Base-by-base conservation (phyloP, 495 filamentous ascomycete genomes). In the Tuber borchii region DNA sequence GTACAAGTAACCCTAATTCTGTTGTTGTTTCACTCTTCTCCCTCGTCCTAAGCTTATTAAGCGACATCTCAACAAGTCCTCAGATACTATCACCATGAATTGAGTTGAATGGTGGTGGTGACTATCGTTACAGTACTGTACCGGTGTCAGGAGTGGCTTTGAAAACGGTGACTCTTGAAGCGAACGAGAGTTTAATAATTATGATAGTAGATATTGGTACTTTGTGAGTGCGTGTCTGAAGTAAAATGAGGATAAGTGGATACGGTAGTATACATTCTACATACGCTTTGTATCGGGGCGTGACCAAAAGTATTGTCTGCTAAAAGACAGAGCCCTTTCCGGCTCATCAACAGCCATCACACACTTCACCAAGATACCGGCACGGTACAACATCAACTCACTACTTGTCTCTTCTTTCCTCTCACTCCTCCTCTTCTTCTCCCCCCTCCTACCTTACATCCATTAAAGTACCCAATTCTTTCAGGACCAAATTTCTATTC, bases 221-320 rank as follows among this genome's bases (percentile, higher is more conserved):
- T 34, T 34, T 7, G 56, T 65, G 26, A 31, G 56, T 19, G 56
- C 56, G 14, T 65, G 56, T 65, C 26, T 31, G 3, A 34, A 34
- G 26, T 31, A 65, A 2, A 31, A 14, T 17, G 56, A 19, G 26
- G 26, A 31, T 34, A 17, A 34, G 56, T 8, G 26, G 56, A 65
- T 31, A n/a, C n/a, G n/a, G n/a, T n/a, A 65, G 56, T 65, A 65
- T 65, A 65, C 56, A 34, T 65, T 34, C 56, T 65, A 34, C 56
- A 65, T 65, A 65, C 26, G 14, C 56, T 65, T 65, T 34, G 26
- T 65, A 26, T 34, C 26, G 56, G 26, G 31, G 56, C 56, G 56
- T 65, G 56, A 65, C 34, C 56, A 65, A 34, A 65, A 65, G 56
- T 34, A 65, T 65, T 61, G 56, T 61, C 56, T 61, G n/a, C 56